Evolutionary conservation across 805 yeast species (phyloP), one percentile per base, ranked within the genome.

Genomic region (Clavispora asparagi): DNA sequence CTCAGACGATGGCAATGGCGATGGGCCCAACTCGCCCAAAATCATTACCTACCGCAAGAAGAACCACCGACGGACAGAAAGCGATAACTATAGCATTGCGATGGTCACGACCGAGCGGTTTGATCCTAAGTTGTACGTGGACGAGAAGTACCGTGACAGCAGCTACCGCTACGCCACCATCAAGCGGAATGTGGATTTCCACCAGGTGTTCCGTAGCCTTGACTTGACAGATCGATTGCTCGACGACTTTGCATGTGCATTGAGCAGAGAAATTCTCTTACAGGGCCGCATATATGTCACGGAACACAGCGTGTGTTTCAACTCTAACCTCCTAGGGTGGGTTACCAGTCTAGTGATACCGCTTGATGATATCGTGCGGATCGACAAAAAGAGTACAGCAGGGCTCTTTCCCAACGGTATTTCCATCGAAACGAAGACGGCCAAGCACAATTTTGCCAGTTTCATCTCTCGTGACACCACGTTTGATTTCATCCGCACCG

Each of bases 351-450:
- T 91, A 33, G 77, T 85, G 3, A 76, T 94, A 16, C 82, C 88
- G 0, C 77, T 83, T 53, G 79, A 76, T 40, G 96, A 89, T 46
- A 79, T 94, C 25, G 71, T 76, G 10, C 71, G 77, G 27, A 79
- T 90, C 54, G 97, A 92, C 57, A 87, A 88, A 64, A 85, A 82
- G 47, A 76, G 82, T 16, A 89, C 97, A 0, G 97, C 88, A 6
- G 96, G 95, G 0, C 70, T 92, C 23, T 89, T 92, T 58, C 95
- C 96, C 19, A 92, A 92, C 61, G 97, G 96, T 3, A 88, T 92
- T 36, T 69, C 78, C 6, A 73, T 89, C 23, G 84, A 82, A 54
- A 85, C 94, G 0, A 71, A 67, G 32, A 78, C 73, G 64, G 78
- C 75, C 5, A 80, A 78, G 50, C 87, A 89, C 56, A 80, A 81